Percentiles rank a stretch among this genome's conserved stretches.
Conservation (phyloP, 2,329 filamentous ascomycete genomes). For the Neobulgaria alba region DNA sequence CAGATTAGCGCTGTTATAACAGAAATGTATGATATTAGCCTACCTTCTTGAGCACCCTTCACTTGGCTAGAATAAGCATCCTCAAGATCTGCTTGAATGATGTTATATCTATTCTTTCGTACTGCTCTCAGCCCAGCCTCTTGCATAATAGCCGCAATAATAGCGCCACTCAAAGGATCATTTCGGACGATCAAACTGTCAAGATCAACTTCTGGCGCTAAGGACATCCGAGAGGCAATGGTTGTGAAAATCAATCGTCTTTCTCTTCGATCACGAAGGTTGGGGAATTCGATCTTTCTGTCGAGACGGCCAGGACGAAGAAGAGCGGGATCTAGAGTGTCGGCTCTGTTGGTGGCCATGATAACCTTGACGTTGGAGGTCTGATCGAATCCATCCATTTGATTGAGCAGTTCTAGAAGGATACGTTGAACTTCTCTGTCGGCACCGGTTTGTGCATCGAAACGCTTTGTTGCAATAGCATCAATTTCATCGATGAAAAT, state of each 20-base stretch:
- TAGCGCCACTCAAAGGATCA: constrained; percentile 86
- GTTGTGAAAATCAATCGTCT: constrained; percentile 93
- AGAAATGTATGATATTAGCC: too few relatives aligned
- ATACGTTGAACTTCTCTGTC: constrained; percentile 99
- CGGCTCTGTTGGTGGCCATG: constrained; percentile 98
- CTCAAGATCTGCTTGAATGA: constrained; percentile 93
- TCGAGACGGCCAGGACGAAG: constrained; percentile 92
- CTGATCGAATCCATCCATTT: constrained; percentile 99
- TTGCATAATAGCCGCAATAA: constrained; percentile 99
- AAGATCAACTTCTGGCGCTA: constrained; percentile 92
- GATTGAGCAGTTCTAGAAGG: constrained; percentile 90
- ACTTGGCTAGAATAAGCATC: constrained; percentile 97
- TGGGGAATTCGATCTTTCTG: constrained; percentile 98
- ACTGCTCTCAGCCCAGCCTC: constrained; percentile 91
- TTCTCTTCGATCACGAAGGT: constrained; percentile 84
- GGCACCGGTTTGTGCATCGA: constrained; percentile 95
- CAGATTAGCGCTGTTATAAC: not conserved
- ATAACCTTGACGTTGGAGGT: constrained; percentile 99
- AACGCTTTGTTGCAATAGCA: constrained; percentile 97
- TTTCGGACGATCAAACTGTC: constrained; percentile 95
- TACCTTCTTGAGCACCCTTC: constrained; percentile 65
- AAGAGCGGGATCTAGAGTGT: constrained; percentile 90
- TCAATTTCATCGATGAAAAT: constrained; percentile 99
- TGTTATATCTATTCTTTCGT: constrained; percentile 97
- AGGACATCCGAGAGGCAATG: constrained; percentile 95